phyloP scores from a whole-genome alignment of 2,329 filamentous ascomycete species.

The Trichoderma sp. region DNA sequence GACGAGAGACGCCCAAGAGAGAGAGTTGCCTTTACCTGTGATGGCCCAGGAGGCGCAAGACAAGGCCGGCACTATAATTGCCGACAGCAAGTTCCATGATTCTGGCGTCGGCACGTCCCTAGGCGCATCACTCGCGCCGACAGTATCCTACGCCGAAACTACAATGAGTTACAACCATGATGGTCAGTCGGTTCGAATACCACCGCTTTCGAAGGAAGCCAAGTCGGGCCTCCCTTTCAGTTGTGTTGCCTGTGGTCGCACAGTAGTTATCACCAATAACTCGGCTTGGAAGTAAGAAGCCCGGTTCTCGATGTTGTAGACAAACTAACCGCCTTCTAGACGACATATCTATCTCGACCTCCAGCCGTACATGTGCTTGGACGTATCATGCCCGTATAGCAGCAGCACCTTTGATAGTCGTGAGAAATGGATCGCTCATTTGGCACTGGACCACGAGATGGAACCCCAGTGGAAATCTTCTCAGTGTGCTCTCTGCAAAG shows the following conservation, averaged over 20 bases:
- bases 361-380: background rate
- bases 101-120: background rate
- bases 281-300: background rate
- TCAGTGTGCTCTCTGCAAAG: background rate
- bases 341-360: conserved; percentile 3
- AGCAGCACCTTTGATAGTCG: background rate
- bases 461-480: background rate
- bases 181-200: background rate
- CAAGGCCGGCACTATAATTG: background rate
- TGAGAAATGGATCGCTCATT: background rate
- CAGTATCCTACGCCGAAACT: background rate
- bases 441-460: conserved; percentile 5
- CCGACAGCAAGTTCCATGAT: background rate
- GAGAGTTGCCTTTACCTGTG: fast-evolving
- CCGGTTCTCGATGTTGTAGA: too few species aligned
- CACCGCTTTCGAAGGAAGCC: background rate
- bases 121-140: background rate
- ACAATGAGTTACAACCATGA: background rate
- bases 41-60: background rate
- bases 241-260: background rate
- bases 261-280: background rate
- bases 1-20: background rate
- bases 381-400: background rate
- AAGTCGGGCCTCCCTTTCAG: background rate
- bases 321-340: background rate